A percentile compares a stretch with the other conserved stretches of the same genome.
phyloP scores from a whole-genome alignment of 2,329 filamentous ascomycete genomes.

The Botrytis byssoidea region DNA sequence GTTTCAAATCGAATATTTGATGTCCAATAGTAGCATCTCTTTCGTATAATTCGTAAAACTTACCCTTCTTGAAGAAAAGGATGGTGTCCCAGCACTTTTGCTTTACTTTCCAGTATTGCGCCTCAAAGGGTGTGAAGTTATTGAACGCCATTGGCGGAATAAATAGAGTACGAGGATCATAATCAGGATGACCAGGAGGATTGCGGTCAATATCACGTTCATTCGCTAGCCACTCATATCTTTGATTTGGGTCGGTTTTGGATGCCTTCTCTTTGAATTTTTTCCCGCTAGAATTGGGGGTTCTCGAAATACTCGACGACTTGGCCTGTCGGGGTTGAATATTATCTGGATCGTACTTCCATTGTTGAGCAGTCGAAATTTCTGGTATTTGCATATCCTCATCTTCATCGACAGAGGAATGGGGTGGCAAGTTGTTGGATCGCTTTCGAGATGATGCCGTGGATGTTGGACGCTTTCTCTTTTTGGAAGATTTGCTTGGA shows the following conservation, averaged over 20 bases:
- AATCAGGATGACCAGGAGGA: constrained; percentile 76
- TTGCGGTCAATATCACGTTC: constrained; percentile 82
- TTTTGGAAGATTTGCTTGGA: constrained; percentile 56
- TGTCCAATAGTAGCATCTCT: constrained; percentile 96
- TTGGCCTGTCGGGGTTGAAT: constrained; percentile 50
- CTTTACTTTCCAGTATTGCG: constrained; percentile 99
- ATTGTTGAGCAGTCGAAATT: constrained; percentile 75
- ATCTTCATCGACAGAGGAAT: constrained; percentile 45
- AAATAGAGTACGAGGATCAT: constrained; percentile 86
- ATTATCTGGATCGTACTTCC: constrained; percentile 69
- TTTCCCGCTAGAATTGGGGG: constrained; percentile 37
- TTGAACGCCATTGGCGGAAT: constrained; percentile 78
- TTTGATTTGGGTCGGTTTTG: constrained; percentile 76
- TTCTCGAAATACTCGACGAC: constrained; percentile 42
- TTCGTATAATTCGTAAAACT: constrained; percentile 98
- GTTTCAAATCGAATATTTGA: constrained; percentile 94
- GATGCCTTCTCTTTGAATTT: constrained; percentile 65
- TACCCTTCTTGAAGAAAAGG: constrained; percentile 99
- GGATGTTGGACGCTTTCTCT: constrained; percentile 59
- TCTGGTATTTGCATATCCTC: constrained; percentile 55
- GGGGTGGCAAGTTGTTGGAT: constrained; percentile 54
- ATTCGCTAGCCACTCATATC: constrained; percentile 88
- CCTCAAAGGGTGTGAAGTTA: constrained; percentile 91
- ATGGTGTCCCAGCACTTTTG: constrained; percentile 96
- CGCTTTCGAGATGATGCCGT: constrained; percentile 61